Conservation (phyloP, 169 alveolate genomes). For the Theileria orientalis region DNA sequence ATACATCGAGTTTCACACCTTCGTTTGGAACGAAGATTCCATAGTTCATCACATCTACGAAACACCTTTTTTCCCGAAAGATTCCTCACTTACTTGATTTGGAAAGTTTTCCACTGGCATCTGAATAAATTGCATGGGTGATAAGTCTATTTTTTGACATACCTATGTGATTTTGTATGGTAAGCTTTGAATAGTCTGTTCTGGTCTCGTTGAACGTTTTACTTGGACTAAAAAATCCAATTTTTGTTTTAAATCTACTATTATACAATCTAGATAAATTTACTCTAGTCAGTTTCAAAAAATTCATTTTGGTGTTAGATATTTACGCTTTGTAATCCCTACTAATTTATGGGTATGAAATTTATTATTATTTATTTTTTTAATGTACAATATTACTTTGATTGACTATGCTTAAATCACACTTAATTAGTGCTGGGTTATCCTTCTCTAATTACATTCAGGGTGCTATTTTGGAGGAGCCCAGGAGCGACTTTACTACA, state of each 20-base stretch:
- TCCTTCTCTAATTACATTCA: constrained; percentile 46
- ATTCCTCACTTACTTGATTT: constrained; percentile 16
- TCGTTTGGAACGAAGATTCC: constrained; percentile 33
- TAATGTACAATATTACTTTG: constrained; percentile 2
- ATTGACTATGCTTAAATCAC: constrained; percentile 18
- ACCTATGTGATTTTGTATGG: not conserved
- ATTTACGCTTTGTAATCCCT: not conserved
- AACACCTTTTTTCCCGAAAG: not conserved
- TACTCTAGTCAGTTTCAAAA: constrained; percentile 10
- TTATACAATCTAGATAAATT: constrained; percentile 14
- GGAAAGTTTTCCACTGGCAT: not conserved
- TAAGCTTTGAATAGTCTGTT: constrained; percentile 1
- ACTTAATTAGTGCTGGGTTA: constrained; percentile 36
- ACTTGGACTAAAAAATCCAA: constrained; percentile 23
- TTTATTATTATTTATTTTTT: not conserved
- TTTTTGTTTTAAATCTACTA: constrained; percentile 29
- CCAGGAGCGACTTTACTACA: constrained; percentile 6
- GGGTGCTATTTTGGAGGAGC: constrained; percentile 32
- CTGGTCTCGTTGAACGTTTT: constrained; percentile 1
- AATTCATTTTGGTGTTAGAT: not conserved
- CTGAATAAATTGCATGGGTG: not conserved
- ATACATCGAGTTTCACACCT: constrained; percentile 25
- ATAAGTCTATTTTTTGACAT: not conserved
- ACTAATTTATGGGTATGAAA: not conserved
- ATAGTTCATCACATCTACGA: constrained; percentile 29